Base-by-base conservation (phyloP, 2,329 filamentous ascomycete species). In the Verticillium nubilum region DNA sequence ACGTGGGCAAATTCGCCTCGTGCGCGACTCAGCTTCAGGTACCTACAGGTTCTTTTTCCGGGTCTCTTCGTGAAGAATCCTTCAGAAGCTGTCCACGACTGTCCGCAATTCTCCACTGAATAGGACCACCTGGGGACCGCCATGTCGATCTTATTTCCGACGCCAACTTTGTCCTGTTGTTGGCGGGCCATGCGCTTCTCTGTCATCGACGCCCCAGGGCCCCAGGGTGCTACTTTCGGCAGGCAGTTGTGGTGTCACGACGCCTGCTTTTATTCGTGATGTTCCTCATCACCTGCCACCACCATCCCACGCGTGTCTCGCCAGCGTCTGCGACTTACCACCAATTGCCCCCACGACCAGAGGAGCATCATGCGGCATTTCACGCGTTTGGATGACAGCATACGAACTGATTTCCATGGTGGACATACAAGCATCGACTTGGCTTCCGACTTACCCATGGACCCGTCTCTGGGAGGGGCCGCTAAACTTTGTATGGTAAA, bases 401-500 rank as follows among this genome's bases (percentile, higher is more conserved):
- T 50, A 25, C 9, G 42, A 50, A 50, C 13, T 25, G 42, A 10
- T 23, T 50, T 13, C 19, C 42, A 50, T 50, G 17, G 42, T 50
- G 17, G 42, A 23, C n/a, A 23, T 50, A 13, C 42, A 50, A 50
- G 42, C 42, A 50, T 50, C 42, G 42, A 50, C 42, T 50, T 50
- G 54, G 33, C 54, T 56, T 56, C 54, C 54, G 54, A 42, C n/a
- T 26, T 54, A 23, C 28, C 54, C 54, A 37, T 54, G 52, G 27
- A 33, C 26, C 27, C 54, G 25, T 37, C 42, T 13, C 12, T 10
- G 42, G 9, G 42, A 50, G 42, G 42, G 42, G 42, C 42, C 42
- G 42, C 62, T 64, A 64, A 58, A 58, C 62, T 64, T 62, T 23
- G 59, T 53, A 58, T 50, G 62, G 62, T 54, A 59, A 63, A 61